Conservation (phyloP, 2,329 filamentous ascomycete genomes). For the Claviceps fusiformis region DNA sequence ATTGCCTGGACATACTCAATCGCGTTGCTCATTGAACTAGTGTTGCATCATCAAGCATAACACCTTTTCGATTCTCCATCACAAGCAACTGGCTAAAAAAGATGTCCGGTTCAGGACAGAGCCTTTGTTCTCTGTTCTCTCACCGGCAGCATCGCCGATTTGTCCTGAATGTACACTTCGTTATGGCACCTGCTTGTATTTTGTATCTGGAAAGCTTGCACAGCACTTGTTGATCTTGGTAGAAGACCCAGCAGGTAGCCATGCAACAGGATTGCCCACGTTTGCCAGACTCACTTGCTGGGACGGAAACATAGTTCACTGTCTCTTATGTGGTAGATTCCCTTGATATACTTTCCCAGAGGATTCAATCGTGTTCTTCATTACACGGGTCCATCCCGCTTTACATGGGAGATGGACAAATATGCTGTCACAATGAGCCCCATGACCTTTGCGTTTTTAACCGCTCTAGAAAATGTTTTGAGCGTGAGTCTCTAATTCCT, state of each 20-base stretch:
- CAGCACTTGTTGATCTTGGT: not conserved
- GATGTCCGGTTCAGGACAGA: no score
- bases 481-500: not conserved
- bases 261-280: not conserved
- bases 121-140: no score
- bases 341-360: not conserved
- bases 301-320: not conserved
- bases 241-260: no score
- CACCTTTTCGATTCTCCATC: no score
- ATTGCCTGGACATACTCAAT: no score
- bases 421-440: not conserved
- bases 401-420: not conserved
- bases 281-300: not conserved
- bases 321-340: not conserved
- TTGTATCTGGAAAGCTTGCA: no score
- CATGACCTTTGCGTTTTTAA: not conserved
- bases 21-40: no score
- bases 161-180: no score
- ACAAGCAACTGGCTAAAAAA: no score
- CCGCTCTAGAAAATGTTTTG: not conserved
- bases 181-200: no score
- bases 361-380: not conserved
- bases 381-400: not conserved
- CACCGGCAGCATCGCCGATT: no score
- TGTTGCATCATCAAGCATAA: no score